Percentiles rank a stretch among this genome's conserved stretches.
Evolutionary conservation across 805 yeast genomes (phyloP).

Genomic region (Maudiozyma serrabonitensis): DNA sequence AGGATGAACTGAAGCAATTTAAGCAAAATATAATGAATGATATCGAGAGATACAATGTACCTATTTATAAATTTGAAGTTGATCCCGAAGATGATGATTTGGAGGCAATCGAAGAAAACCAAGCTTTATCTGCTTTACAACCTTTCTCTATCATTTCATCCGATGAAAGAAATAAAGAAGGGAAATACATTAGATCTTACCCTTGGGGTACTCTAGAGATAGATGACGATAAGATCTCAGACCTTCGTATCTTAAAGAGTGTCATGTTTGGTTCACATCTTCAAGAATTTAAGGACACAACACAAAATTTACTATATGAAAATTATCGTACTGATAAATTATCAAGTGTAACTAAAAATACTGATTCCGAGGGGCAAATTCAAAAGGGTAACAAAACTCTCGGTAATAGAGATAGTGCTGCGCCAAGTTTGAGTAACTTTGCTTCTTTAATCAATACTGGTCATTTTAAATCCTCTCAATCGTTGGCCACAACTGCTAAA

Average conservation of each 20-base stretch:
- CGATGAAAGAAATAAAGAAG: constrained; percentile 46
- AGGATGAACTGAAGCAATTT: constrained; percentile 46
- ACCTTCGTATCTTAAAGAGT: constrained; percentile 48
- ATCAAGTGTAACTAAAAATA: constrained; percentile 40
- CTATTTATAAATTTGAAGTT: constrained; percentile 60
- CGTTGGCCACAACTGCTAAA: constrained; percentile 19
- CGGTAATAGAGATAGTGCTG: constrained; percentile 23
- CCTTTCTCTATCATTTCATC: constrained; percentile 70
- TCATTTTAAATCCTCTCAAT: constrained; percentile 26
- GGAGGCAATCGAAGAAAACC: constrained; percentile 62
- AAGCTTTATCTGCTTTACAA: constrained; percentile 49
- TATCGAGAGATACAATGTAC: constrained; percentile 59
- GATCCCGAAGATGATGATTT: constrained; percentile 66
- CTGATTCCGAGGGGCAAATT: not conserved
- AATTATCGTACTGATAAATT: constrained; percentile 71
- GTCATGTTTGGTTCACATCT: constrained; percentile 77
- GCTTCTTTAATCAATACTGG: constrained; percentile 29
- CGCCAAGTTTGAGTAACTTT: constrained; percentile 30
- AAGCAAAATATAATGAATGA: constrained; percentile 53
- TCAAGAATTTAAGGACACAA: constrained; percentile 70
- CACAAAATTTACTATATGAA: constrained; percentile 68
- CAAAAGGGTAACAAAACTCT: constrained; percentile 1
- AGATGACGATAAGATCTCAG: constrained; percentile 41
- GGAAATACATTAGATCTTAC: constrained; percentile 55
- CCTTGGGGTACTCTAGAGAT: constrained; percentile 58